Percentiles rank a stretch among this genome's conserved stretches.
Evolutionary conservation across 2,329 filamentous ascomycete genomes (phyloP).

Genomic region (Diaporthe vexans): DNA sequence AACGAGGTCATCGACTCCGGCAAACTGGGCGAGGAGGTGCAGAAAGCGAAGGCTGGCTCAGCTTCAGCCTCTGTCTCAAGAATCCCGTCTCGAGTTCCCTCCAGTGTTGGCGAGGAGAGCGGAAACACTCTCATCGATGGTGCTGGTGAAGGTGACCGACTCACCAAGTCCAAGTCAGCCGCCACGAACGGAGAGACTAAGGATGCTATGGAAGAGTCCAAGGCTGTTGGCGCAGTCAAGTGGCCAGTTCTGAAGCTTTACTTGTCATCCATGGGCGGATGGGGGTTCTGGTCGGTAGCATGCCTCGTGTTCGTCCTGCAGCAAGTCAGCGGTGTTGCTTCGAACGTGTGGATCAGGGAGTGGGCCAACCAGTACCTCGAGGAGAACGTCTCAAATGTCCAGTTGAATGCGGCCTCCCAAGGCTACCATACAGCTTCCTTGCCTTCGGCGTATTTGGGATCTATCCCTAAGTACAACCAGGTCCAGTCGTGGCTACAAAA

Average conservation of each 20-base stretch:
- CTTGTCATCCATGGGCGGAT: constrained; percentile 90
- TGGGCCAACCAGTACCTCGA: constrained; percentile 91
- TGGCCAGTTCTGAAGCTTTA: constrained; percentile 89
- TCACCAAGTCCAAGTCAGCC: constrained; percentile 58
- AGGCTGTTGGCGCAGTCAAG: constrained; percentile 89
- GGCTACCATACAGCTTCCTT: constrained; percentile 53
- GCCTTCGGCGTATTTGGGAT: constrained; percentile 56
- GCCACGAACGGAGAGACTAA: constrained; percentile 63
- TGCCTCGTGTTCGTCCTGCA: constrained; percentile 82
- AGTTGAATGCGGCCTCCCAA: constrained; percentile 54
- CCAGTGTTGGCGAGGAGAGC: constrained; percentile 77
- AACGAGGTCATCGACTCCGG: constrained; percentile 87
- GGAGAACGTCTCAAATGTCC: constrained; percentile 55
- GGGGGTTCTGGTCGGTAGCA: constrained; percentile 93
- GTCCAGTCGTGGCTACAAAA: constrained; percentile 52
- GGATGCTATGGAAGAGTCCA: constrained; percentile 78
- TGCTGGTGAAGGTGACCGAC: constrained; percentile 61
- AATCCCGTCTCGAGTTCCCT: constrained; percentile 82
- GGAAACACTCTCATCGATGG: constrained; percentile 69
- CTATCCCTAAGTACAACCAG: constrained; percentile 55
- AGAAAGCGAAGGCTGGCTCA: constrained; percentile 79
- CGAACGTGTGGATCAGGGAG: constrained; percentile 93
- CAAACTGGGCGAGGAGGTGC: constrained; percentile 86
- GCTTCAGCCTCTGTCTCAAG: constrained; percentile 79
- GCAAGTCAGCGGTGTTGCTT: constrained; percentile 87